These are phyloP conservation scores for Blastobotrys serpentis DNA, from an alignment of 1,139 yeast genomes.

Conservation along the genomic window DNA sequence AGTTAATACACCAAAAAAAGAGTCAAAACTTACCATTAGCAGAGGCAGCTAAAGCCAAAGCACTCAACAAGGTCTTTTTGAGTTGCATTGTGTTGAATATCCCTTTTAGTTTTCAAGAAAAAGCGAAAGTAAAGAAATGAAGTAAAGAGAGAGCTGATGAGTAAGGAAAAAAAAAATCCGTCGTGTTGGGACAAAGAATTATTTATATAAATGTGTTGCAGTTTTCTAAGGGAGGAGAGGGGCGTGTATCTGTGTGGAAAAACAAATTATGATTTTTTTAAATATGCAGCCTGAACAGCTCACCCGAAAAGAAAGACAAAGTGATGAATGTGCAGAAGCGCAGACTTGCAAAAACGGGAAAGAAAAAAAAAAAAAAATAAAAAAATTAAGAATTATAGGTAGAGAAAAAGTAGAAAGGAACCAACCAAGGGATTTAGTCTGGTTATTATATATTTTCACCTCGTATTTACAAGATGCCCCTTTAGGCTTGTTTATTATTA, in stretches of 20 bases:
- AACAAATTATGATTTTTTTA: slow-evolving; percentile 1
- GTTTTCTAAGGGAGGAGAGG: slow-evolving; percentile 5
- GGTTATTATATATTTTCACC: no score
- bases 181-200: slow-evolving; percentile 9
- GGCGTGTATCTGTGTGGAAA: slow-evolving; percentile 8
- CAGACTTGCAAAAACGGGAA: background rate
- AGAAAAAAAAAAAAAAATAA: slow-evolving; percentile 4
- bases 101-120: background rate
- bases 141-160: slow-evolving; percentile 2
- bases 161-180: slow-evolving; percentile 8
- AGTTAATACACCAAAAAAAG: background rate
- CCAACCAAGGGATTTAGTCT: no score
- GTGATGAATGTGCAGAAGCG: slow-evolving; percentile 3
- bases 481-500: background rate
- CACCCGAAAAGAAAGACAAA: slow-evolving; percentile 2
- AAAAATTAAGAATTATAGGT: slow-evolving; percentile 8
- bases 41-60: slow-evolving; percentile 7
- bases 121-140: slow-evolving; percentile 7
- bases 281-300: slow-evolving; percentile 5
- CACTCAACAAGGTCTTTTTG: slow-evolving; percentile 10
- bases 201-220: background rate
- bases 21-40: background rate
- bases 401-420: slow-evolving; percentile 10
- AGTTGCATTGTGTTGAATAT: slow-evolving; percentile 1
- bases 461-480: background rate